Conservation (phyloP, 352 stramenopile species). For the Thraustochytrium sp. region DNA sequence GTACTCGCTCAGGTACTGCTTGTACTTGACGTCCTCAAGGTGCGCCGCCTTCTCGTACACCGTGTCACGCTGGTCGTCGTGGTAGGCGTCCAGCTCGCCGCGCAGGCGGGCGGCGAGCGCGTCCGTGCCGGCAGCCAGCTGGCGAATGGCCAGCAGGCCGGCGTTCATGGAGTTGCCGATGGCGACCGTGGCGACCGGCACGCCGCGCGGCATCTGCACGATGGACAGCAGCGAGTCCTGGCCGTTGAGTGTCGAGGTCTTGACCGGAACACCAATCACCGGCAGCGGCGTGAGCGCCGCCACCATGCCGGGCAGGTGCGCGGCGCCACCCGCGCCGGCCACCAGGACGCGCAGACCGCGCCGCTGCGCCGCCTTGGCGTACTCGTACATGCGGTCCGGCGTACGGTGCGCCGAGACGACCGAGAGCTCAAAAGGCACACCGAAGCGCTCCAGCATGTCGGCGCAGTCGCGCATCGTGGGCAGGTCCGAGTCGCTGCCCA, state of each 20-base stretch:
- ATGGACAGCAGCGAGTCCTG: slow-evolving; percentile 96
- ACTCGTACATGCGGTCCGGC: slow-evolving; percentile 88
- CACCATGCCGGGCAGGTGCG: slow-evolving; percentile 92
- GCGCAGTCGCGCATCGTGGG: slow-evolving; percentile 90
- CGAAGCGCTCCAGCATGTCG: slow-evolving; percentile 89
- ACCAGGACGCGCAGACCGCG: slow-evolving; percentile 85
- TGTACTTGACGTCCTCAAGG: slow-evolving; percentile 43
- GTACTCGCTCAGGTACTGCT: slow-evolving; percentile 39
- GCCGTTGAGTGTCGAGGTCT: slow-evolving; percentile 90
- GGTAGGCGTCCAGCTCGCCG: slow-evolving; percentile 82
- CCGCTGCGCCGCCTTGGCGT: slow-evolving; percentile 76
- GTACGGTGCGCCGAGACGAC: slow-evolving; percentile 98
- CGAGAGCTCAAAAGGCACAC: slow-evolving; percentile 89
- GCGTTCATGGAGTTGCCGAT: slow-evolving; percentile 97
- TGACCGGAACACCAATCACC: slow-evolving; percentile 84
- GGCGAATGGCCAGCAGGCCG: slow-evolving; percentile 91
- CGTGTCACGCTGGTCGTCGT: slow-evolving; percentile 79
- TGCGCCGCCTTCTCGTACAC: slow-evolving; percentile 81
- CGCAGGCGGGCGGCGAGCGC: slow-evolving; percentile 56
- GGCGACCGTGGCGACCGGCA: slow-evolving; percentile 94
- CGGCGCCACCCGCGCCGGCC: slow-evolving; percentile 90
- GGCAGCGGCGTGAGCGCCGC: slow-evolving; percentile 70
- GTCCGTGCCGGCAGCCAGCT: slow-evolving; percentile 66
- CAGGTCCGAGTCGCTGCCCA: slow-evolving; percentile 91
- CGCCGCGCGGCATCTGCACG: slow-evolving; percentile 95